Evolutionary conservation across 2,329 filamentous ascomycete species (phyloP).

Genomic region (Ramichloridium luteum): DNA sequence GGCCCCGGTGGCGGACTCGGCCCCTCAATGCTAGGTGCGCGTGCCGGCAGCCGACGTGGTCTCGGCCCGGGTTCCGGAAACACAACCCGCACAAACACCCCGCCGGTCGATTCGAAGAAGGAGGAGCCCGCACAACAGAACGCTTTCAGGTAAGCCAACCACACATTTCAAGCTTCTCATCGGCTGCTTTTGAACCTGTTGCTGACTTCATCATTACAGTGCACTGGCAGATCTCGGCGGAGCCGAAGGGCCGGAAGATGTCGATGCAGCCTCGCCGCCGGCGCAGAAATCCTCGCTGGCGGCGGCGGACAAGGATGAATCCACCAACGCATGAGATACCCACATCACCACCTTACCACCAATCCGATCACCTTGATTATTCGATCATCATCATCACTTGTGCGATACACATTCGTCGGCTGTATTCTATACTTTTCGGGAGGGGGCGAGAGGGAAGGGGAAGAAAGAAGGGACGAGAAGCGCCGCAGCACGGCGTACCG

Average conservation of each 20-base stretch:
- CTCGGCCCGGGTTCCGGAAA: constrained; percentile 48
- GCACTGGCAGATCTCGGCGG: constrained; percentile 44
- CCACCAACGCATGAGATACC: constrained; percentile 20
- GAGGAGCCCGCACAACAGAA: constrained; percentile 55
- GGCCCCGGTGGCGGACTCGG: constrained; percentile 65
- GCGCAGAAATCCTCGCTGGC: constrained; percentile 18
- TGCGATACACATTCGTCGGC: too few relatives aligned
- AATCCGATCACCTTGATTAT: too few relatives aligned
- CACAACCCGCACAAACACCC: constrained; percentile 82
- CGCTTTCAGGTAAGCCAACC: constrained; percentile 72
- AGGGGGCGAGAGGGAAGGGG: too few relatives aligned
- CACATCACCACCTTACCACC: too few relatives aligned
- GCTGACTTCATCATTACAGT: constrained; percentile 26
- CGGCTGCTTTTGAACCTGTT: constrained; percentile 20
- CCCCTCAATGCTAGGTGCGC: constrained; percentile 50
- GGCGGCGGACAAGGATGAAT: constrained; percentile 18
- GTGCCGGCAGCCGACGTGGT: constrained; percentile 66
- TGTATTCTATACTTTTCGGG: too few relatives aligned
- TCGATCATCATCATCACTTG: too few relatives aligned
- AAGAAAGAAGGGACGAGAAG: too few relatives aligned
- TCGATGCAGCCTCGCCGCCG: constrained; percentile 28
- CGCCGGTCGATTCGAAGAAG: constrained; percentile 52
- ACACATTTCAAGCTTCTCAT: constrained; percentile 5
- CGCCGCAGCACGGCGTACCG: too few relatives aligned
- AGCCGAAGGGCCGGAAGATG: constrained; percentile 50